Evolutionary conservation across 2,329 filamentous ascomycete species (phyloP).

Genomic region (Pseudonectria buxi): DNA sequence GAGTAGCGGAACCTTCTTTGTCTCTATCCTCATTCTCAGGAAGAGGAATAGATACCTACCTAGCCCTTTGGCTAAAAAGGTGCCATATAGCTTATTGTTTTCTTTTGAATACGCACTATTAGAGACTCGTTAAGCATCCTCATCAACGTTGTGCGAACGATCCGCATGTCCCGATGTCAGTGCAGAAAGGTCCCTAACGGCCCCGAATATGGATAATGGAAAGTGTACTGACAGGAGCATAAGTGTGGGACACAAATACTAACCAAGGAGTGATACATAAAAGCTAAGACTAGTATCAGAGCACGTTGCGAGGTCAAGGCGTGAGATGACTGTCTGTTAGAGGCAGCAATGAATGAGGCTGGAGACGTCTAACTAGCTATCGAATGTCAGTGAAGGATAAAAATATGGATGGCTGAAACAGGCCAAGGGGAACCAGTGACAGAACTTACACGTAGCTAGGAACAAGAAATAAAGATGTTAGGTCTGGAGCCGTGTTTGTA

Average conservation of each 20-base stretch:
- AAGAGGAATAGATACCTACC: too few species aligned
- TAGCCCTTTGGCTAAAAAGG: too few species aligned
- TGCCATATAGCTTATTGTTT: too few species aligned
- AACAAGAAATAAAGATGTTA: slow-evolving; percentile 53
- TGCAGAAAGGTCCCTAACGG: slow-evolving; percentile 45
- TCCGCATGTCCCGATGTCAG: slow-evolving; percentile 24
- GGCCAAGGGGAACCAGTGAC: too few species aligned
- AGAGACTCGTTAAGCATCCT: slow-evolving; percentile 9
- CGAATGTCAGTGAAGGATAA: background rate
- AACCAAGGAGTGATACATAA: slow-evolving; percentile 29
- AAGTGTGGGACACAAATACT: slow-evolving; percentile 44
- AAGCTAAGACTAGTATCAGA: slow-evolving; percentile 21
- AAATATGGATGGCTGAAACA: too few species aligned
- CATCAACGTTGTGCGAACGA: slow-evolving; percentile 1
- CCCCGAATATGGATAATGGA: slow-evolving; percentile 42
- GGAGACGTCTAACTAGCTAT: slow-evolving; percentile 21
- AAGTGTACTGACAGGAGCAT: slow-evolving; percentile 45
- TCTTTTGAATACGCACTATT: too few species aligned
- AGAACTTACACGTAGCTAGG: slow-evolving; percentile 26
- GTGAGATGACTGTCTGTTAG: slow-evolving; percentile 8
- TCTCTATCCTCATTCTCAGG: too few species aligned
- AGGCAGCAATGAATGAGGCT: slow-evolving; percentile 23
- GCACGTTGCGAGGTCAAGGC: slow-evolving; percentile 20
- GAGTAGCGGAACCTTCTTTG: too few species aligned
- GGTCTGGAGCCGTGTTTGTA: slow-evolving; percentile 57